Evolutionary conservation across 2,329 filamentous ascomycete genomes (phyloP), one percentile per base, ranked within the genome.

Genomic region (Fusarium sp.): DNA sequence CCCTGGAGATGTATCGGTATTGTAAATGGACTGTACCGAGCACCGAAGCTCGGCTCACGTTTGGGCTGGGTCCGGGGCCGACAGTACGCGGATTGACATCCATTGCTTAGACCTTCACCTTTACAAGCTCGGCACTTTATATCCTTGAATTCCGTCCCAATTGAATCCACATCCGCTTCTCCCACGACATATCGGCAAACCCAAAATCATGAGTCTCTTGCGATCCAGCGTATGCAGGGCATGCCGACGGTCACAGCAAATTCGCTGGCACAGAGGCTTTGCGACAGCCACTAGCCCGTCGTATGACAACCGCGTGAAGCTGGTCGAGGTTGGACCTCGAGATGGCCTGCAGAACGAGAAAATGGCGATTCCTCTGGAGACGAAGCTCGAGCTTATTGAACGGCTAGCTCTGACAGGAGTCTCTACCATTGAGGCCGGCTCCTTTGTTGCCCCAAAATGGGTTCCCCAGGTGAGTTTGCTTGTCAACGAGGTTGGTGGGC

Each of bases 311-410:
- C 77, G 74, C 61, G 84, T 89, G 63, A 85, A 83, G 79, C 89
- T 96, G 39, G 90, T 96, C 65, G 93, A 96, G 81, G 93, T 96
- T 65, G 92, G 92, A 10, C 92, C 93, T 33, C 86, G 93, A 68
- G 93, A 96, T 81, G 93, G 93, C n/a, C 81, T 96, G 53, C 93
- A 97, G 77, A 96, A 96, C 75, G 92, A 96, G 81, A 92, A 91
- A 80, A 87, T 83, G 67, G 83, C 83, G 28, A 90, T 96, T 67
- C 83, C 92, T 0, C 82, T 92, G 13, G 83, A 84, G 8, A 93
- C 89, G 4, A 96, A 96, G 79, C 86, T 95, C 56, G 88, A 94
- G 70, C 79, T 96, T 53, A 91, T 96, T 39, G 85, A 90, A 70
- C 83, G 87, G 62, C 81, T 96, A 64, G 87, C 89, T 33, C 81